Conservation (phyloP, 768 basidiomycete genomes). For the Rhizopogon sp. region DNA sequence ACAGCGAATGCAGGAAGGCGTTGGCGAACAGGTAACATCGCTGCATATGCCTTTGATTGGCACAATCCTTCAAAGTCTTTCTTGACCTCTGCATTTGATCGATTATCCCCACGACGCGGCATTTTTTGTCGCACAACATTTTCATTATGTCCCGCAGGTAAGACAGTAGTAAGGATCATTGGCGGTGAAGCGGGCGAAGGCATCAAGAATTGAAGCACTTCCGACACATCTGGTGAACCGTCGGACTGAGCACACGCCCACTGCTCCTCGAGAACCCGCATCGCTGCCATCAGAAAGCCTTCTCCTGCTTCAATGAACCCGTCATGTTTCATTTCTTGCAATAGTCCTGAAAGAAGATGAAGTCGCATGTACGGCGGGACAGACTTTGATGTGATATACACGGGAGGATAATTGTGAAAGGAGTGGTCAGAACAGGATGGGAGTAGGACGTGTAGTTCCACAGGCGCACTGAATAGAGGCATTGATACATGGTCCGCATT, state of each 20-base stretch:
- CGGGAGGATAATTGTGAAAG: slow-evolving; percentile 49
- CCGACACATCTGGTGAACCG: slow-evolving; percentile 72
- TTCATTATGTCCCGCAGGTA: slow-evolving; percentile 9
- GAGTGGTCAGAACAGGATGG: slow-evolving; percentile 41
- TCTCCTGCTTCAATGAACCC: slow-evolving; percentile 62
- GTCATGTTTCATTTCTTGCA: slow-evolving; percentile 48
- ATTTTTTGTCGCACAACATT: slow-evolving; percentile 12
- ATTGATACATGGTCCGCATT: slow-evolving; percentile 48
- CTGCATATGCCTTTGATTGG: slow-evolving; percentile 42
- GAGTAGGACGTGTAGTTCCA: slow-evolving; percentile 64
- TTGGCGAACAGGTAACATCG: slow-evolving; percentile 50
- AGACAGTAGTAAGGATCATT: slow-evolving; percentile 7
- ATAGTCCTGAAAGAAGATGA: slow-evolving; percentile 66
- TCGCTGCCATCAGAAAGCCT: slow-evolving; percentile 65
- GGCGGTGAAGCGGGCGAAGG: slow-evolving; percentile 18
- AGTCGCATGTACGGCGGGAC: slow-evolving; percentile 80
- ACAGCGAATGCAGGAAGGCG: slow-evolving; percentile 75
- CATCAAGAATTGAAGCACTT: slow-evolving; percentile 59
- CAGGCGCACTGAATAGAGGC: slow-evolving; percentile 58
- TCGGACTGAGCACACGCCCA: slow-evolving; percentile 63
- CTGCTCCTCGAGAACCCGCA: slow-evolving; percentile 65
- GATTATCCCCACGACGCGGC: slow-evolving; percentile 29
- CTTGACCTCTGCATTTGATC: slow-evolving; percentile 45
- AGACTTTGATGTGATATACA: slow-evolving; percentile 68
- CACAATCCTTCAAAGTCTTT: slow-evolving; percentile 46